Percentiles rank a stretch among this genome's conserved stretches.
Evolutionary conservation across 2,329 filamentous ascomycete species (phyloP).

Genomic region (Scedosporium minutisporum): DNA sequence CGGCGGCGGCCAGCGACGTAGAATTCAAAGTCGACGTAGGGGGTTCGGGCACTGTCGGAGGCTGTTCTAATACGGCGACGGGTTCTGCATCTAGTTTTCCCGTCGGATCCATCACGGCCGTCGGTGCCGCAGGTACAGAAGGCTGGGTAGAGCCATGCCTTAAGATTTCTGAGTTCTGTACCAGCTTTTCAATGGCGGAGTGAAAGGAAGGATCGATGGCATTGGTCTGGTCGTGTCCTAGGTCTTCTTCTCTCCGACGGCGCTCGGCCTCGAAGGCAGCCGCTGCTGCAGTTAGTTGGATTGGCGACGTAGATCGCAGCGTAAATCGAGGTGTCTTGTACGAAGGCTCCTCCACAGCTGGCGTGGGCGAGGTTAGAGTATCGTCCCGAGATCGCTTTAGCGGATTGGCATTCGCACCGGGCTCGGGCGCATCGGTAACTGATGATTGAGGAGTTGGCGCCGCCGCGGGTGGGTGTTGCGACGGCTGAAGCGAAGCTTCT

Average conservation of each 20-base stretch:
- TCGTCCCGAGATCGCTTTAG: slow-evolving; percentile 32
- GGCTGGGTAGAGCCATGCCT: slow-evolving; percentile 37
- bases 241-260: slow-evolving; percentile 31
- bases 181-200: slow-evolving; percentile 28
- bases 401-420: slow-evolving; percentile 23
- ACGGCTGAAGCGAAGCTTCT: slow-evolving; percentile 33
- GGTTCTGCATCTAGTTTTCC: slow-evolving; percentile 24
- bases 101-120: slow-evolving; percentile 32
- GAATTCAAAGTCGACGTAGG: slow-evolving; percentile 14
- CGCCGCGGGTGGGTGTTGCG: slow-evolving; percentile 21
- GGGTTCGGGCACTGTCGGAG: slow-evolving; percentile 15
- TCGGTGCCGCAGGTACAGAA: slow-evolving; percentile 43
- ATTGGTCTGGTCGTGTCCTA: slow-evolving; percentile 28
- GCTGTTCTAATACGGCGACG: slow-evolving; percentile 13
- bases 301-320: slow-evolving; percentile 31
- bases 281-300: slow-evolving; percentile 40
- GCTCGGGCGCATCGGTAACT: slow-evolving; percentile 16
- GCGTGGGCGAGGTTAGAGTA: slow-evolving; percentile 21
- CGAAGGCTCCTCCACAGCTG: slow-evolving; percentile 14
- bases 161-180: slow-evolving; percentile 26
- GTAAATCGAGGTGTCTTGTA: slow-evolving; percentile 21
- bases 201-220: slow-evolving; percentile 46
- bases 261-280: slow-evolving; percentile 44
- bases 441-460: background rate
- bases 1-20: slow-evolving; percentile 25